Evolutionary conservation across 768 basidiomycete species (phyloP).

Genomic region (Scleroderma bovista): DNA sequence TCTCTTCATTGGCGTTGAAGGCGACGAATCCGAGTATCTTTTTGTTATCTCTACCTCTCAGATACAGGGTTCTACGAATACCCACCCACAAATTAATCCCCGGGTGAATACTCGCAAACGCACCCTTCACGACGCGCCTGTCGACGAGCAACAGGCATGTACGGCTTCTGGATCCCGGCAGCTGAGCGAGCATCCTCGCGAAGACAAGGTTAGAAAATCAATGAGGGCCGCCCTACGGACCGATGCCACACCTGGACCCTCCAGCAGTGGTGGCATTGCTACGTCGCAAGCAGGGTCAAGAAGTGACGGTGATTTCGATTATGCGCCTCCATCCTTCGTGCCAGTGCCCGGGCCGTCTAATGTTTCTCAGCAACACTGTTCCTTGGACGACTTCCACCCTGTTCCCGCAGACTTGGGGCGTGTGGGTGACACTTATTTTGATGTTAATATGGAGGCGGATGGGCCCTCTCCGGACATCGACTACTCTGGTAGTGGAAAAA

Average conservation of each 20-base stretch:
- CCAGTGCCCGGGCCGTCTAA: conserved; percentile 13
- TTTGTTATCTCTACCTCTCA: conserved; percentile 80
- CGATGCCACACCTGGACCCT: conserved; percentile 15
- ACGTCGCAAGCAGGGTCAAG: conserved; percentile 6
- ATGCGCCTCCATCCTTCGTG: conserved; percentile 34
- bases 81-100: conserved; percentile 10
- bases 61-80: conserved; percentile 33
- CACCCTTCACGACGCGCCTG: conserved; percentile 12
- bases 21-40: conserved; percentile 56
- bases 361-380: conserved; percentile 3
- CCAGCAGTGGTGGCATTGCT: not conserved
- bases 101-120: conserved; percentile 17
- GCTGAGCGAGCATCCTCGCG: conserved; percentile 34
- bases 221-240: conserved; percentile 32
- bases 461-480: conserved; percentile 3
- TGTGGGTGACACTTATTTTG: conserved; percentile 6
- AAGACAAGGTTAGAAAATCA: conserved; percentile 41
- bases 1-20: conserved; percentile 72
- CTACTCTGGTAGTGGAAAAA: not conserved
- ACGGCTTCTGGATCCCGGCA: conserved; percentile 13
- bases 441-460: conserved; percentile 2
- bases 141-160: conserved; percentile 25
- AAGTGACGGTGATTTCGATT: conserved; percentile 18
- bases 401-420: conserved; percentile 10
- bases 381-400: conserved; percentile 13